Percentiles rank a stretch among this genome's conserved stretches.
phyloP scores from a whole-genome alignment of 768 basidiomycete species.

The Pulveroboletus sp. region DNA sequence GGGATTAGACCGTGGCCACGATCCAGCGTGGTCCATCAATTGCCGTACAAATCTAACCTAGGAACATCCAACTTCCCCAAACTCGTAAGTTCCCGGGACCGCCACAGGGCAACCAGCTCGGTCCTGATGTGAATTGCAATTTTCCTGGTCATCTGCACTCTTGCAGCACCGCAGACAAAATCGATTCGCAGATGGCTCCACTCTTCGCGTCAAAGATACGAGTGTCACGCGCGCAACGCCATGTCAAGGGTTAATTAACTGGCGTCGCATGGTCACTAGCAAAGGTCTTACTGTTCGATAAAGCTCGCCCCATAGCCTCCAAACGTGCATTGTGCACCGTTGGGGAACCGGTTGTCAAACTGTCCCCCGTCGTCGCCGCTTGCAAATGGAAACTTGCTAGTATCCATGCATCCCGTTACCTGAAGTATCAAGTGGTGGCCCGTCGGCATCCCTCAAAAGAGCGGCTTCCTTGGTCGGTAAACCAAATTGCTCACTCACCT shows the following conservation, averaged over 20 bases:
- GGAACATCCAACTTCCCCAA: conserved; percentile 36
- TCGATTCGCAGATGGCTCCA: conserved; percentile 42
- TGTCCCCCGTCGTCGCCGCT: conserved; percentile 43
- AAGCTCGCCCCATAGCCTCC: conserved; percentile 50
- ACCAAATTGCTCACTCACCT: conserved; percentile 22
- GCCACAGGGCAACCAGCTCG: conserved; percentile 38
- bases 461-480: background rate
- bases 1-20: conserved; percentile 1
- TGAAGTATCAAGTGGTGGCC: conserved; percentile 2
- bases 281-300: conserved; percentile 40
- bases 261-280: background rate
- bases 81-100: conserved; percentile 44
- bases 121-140: conserved; percentile 51
- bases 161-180: conserved; percentile 50
- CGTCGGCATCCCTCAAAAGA: background rate
- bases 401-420: conserved; percentile 39
- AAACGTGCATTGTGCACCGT: conserved; percentile 50
- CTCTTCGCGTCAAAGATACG: conserved; percentile 23
- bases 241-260: background rate
- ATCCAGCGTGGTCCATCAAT: conserved; percentile 8
- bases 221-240: background rate
- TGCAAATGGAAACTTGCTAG: conserved; percentile 28
- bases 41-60: conserved; percentile 18
- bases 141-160: conserved; percentile 37
- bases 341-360: conserved; percentile 46